Evolutionary conservation across 805 yeast genomes (phyloP).

Genomic region (Barnettozyma sp.): DNA sequence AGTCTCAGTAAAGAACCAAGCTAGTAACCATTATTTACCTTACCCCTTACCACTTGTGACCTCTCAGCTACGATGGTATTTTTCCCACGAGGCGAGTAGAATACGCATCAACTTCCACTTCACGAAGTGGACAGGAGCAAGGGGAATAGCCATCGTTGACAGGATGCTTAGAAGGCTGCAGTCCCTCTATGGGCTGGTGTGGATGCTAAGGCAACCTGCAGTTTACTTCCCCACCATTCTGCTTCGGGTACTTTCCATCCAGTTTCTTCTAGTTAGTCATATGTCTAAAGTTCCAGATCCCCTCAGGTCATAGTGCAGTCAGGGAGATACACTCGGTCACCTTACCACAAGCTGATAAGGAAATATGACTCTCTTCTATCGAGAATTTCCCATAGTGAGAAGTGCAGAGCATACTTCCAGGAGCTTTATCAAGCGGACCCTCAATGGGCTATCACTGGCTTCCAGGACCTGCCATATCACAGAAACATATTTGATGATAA

Average conservation of each 20-base stretch:
- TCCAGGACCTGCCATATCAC: slow-evolving; percentile 16
- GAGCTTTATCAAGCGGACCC: slow-evolving; percentile 18
- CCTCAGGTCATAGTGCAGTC: not conserved
- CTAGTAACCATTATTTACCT: no score
- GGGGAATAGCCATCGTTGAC: no score
- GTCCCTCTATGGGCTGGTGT: no score
- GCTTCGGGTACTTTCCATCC: not conserved
- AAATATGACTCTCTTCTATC: slow-evolving; percentile 1
- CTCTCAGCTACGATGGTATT: no score
- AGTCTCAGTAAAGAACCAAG: no score
- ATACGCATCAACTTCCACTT: no score
- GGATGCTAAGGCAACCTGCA: no score
- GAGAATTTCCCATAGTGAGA: slow-evolving; percentile 15
- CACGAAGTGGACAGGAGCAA: no score
- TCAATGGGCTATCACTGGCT: slow-evolving; percentile 21
- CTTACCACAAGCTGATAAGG: slow-evolving; percentile 1
- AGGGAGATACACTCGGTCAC: not conserved
- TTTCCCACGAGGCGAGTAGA: no score
- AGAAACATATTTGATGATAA: slow-evolving; percentile 19
- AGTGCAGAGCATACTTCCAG: slow-evolving; percentile 28
- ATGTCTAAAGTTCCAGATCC: not conserved
- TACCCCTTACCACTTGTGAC: no score
- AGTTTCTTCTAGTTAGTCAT: not conserved
- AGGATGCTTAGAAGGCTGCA: no score
- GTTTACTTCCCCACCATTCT: not conserved